A percentile compares a stretch with the other conserved stretches of the same genome.
phyloP scores from a whole-genome alignment of 352 stramenopile species.

The Saprolegnia parasitica region DNA sequence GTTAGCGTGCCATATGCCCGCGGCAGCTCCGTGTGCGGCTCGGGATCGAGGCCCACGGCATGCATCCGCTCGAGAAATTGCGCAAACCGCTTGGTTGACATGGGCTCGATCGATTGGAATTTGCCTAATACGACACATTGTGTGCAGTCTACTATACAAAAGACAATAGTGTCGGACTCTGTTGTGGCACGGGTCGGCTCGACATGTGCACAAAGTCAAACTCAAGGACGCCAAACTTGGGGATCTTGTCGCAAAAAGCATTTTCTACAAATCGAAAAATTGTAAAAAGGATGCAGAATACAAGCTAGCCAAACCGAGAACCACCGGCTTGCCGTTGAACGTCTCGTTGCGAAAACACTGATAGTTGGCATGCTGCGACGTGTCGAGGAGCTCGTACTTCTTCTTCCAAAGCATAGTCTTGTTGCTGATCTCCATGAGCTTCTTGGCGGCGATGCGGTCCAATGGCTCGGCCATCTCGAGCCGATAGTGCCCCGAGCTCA shows the following conservation, averaged over 20 bases:
- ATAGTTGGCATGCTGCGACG: slow-evolving; percentile 64
- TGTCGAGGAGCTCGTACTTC: slow-evolving; percentile 59
- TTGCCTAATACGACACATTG: slow-evolving; percentile 17
- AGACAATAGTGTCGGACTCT: neutral
- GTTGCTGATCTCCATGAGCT: slow-evolving; percentile 74
- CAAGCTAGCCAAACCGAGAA: slow-evolving; percentile 37
- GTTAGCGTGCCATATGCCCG: slow-evolving; percentile 47
- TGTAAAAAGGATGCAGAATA: neutral
- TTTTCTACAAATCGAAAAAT: slow-evolving; percentile 14
- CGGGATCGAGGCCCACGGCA: slow-evolving; percentile 9
- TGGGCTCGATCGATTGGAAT: slow-evolving; percentile 34
- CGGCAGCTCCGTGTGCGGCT: slow-evolving; percentile 16
- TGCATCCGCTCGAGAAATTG: slow-evolving; percentile 48
- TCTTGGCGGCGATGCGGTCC: slow-evolving; percentile 60
- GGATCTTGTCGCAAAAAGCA: slow-evolving; percentile 56
- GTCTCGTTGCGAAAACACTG: slow-evolving; percentile 75
- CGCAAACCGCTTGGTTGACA: slow-evolving; percentile 60
- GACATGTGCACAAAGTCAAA: slow-evolving; percentile 70
- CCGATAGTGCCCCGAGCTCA: slow-evolving; percentile 59
- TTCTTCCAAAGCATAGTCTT: slow-evolving; percentile 68
- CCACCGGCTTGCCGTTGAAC: slow-evolving; percentile 55
- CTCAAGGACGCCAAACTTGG: slow-evolving; percentile 66
- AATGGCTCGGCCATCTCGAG: slow-evolving; percentile 62
- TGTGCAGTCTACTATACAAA: too few species aligned
- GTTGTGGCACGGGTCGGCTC: slow-evolving; percentile 11